phyloP scores from a whole-genome alignment of 192 early-diverging fungal species.

The Gaertneriomyces sp. region DNA sequence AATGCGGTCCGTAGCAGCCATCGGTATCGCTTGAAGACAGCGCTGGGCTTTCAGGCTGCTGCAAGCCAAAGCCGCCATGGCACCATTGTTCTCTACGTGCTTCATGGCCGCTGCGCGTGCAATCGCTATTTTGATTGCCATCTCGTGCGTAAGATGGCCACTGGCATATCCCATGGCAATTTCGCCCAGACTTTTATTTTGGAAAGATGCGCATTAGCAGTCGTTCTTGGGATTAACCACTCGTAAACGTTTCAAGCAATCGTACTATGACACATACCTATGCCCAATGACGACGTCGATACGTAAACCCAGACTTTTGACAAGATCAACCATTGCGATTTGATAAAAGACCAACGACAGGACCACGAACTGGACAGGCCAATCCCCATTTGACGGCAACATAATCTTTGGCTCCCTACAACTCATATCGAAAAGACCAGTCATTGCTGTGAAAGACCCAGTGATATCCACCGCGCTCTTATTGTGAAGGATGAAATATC shows the following conservation, averaged over 20 bases:
- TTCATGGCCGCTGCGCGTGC: conserved; percentile 29
- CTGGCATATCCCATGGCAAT: conserved; percentile 31
- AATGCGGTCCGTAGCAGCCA: conserved; percentile 8
- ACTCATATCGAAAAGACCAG: conserved; percentile 19
- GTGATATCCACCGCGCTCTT: neutral
- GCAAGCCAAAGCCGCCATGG: conserved; percentile 30
- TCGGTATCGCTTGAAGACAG: conserved; percentile 13
- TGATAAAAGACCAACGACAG: conserved; percentile 29
- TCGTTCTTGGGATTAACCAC: neutral
- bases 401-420: too few species aligned
- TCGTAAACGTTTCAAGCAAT: neutral
- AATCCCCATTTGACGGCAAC: conserved; percentile 19
- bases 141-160: conserved; percentile 16
- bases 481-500: neutral
- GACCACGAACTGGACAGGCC: conserved; percentile 28
- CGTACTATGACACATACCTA: neutral
- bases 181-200: conserved; percentile 24
- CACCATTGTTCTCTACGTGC: conserved; percentile 23
- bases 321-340: conserved; percentile 31
- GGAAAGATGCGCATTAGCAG: neutral
- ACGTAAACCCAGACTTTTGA: conserved; percentile 26
- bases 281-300: conserved; percentile 28
- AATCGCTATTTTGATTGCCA: conserved; percentile 31
- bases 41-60: conserved; percentile 2
- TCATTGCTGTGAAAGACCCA: conserved; percentile 10